Evolutionary conservation across 139 green algal species (phyloP).

Genomic region (Ettlia oleoabundans): DNA sequence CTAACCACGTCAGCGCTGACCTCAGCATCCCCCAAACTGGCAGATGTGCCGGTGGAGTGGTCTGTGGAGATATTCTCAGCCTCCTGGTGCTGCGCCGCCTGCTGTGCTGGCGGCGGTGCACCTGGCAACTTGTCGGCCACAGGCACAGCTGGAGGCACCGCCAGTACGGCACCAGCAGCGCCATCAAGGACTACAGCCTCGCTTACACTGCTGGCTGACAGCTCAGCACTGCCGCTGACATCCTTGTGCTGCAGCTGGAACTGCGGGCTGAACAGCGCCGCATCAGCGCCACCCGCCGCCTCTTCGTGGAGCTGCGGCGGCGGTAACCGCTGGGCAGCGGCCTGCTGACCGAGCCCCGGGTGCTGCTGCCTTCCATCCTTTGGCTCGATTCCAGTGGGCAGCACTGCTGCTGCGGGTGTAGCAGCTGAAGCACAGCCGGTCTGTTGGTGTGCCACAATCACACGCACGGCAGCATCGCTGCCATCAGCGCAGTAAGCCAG

Average conservation of each 20-base stretch:
- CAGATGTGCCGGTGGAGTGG: slow-evolving; percentile 30
- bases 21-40: not conserved
- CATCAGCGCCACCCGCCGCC: not conserved
- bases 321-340: not conserved
- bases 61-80: slow-evolving; percentile 22
- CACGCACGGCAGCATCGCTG: not conserved
- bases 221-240: slow-evolving; percentile 1
- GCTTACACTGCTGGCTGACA: not conserved
- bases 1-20: not conserved
- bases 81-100: not conserved
- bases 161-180: not conserved
- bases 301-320: not conserved
- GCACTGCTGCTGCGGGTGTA: too few relatives aligned
- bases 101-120: not conserved
- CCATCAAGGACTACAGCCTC: not conserved
- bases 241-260: slow-evolving; percentile 21
- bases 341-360: not conserved
- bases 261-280: slow-evolving; percentile 18
- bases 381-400: too few relatives aligned
- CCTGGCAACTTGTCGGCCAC: not conserved
- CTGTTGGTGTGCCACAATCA: not conserved
- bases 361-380: slow-evolving; percentile 15
- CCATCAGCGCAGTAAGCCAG: not conserved
- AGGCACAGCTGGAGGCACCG: not conserved
- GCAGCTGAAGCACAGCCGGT: too few relatives aligned